Base-by-base conservation (phyloP, 306 rosid genomes). In the Rosa multiflora region DNA sequence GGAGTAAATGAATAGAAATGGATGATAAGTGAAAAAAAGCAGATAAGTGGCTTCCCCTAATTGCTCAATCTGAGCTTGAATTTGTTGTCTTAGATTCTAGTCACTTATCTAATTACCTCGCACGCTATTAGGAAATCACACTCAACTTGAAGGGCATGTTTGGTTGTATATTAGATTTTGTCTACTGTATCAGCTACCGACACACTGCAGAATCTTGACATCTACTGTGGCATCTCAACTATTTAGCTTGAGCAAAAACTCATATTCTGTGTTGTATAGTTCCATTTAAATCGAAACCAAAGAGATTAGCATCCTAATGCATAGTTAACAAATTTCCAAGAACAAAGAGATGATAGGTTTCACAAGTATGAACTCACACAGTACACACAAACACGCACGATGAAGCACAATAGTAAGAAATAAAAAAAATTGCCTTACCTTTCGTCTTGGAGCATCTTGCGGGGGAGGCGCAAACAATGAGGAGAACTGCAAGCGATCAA, bases 381-480 rank as follows among this genome's bases (percentile, higher is more conserved):
- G n/a, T n/a, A 23, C 26, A 59, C 39, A 26, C 32, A 10, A 7
- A 29, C 26, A n/a, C 29, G 20, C 11, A 20, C 13, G 10, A 47
- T 4, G 15, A 77, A 17, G 53, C 8, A 26, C 20, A 21, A 46
- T 0, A 44, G 4, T 8, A 49, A 20, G 8, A 82, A 29, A 3
- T 10, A 66, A 53, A 42, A 23, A 29, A 42, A 23, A 29, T 15
- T 26, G 14, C 5, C 52, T 10, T 48, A 93, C 98, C 97, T 93
- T 88, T 69, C 89, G 83, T 76, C 87, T 93, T 13, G 85, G 97
- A 55, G 79, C 78, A 18, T 91, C 93, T 64, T 77, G 91, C 6
- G 98, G 98, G 35, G 98, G 93, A 74, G 91, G 97, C 98, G 93
- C 91, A 72, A 91, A 93, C 85, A 93, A 81, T n/a, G 97, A 93